Percentiles rank a stretch among this genome's conserved stretches.
phyloP scores from a whole-genome alignment of 1,284 basidiomycete species.

The Ganoderma boninense region DNA sequence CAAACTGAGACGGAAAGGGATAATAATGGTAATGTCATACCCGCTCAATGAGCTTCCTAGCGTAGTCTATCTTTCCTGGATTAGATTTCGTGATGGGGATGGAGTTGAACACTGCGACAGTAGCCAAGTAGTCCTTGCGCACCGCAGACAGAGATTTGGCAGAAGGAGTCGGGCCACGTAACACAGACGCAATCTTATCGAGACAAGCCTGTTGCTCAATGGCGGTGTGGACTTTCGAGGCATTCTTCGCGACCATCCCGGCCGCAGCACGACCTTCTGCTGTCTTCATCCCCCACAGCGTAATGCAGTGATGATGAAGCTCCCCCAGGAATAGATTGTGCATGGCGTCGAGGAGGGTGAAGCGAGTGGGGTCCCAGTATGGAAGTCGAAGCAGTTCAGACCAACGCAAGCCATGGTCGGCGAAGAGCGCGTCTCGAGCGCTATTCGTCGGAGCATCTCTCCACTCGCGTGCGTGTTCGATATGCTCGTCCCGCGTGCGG shows the following conservation, averaged over 20 bases:
- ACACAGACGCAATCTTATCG: background rate
- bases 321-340: background rate
- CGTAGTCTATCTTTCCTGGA: background rate
- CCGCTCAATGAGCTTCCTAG: background rate
- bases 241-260: background rate
- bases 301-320: background rate
- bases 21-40: too few species aligned
- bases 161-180: background rate
- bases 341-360: background rate
- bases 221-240: background rate
- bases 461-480: background rate
- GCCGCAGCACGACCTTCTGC: background rate
- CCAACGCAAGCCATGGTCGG: background rate
- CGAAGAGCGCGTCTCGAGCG: background rate
- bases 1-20: too few species aligned
- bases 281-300: background rate
- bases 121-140: background rate
- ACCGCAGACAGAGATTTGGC: background rate
- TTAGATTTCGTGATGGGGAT: background rate
- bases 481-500: background rate
- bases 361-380: background rate
- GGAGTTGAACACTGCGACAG: background rate
- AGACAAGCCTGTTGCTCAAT: background rate
- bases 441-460: background rate
- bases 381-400: background rate